These are phyloP conservation scores for Chamaenerion angustifolium DNA, from an alignment of 345 rosid genomes.

Conservation along the genomic window DNA sequence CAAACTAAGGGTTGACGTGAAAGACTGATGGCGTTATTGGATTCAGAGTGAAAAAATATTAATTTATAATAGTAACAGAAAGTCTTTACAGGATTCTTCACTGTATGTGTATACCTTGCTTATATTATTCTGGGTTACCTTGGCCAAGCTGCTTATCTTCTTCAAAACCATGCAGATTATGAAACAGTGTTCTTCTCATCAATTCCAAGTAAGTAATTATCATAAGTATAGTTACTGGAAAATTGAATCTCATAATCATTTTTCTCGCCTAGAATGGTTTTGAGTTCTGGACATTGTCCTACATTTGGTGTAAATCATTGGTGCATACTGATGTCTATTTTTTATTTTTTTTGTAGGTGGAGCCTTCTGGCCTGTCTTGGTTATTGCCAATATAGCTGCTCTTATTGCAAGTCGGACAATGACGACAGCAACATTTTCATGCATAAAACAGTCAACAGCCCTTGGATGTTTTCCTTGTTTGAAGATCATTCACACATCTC, in stretches of 20 bases:
- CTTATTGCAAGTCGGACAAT: slow-evolving; percentile 92
- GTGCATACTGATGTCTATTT: background rate
- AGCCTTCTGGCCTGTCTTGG: slow-evolving; percentile 78
- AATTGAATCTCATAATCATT: slow-evolving; percentile 5
- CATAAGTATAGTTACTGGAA: background rate
- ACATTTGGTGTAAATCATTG: background rate
- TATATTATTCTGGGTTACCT: slow-evolving; percentile 58
- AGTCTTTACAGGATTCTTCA: no score
- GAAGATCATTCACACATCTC: slow-evolving; percentile 92
- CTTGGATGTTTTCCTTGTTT: slow-evolving; percentile 99
- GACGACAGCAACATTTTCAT: slow-evolving; percentile 99
- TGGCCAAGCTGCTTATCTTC: slow-evolving; percentile 98
- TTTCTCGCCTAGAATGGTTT: no score
- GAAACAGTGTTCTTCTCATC: slow-evolving; percentile 76
- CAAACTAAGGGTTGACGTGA: no score
- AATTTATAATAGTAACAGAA: no score
- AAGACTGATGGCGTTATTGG: no score
- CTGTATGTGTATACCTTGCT: no score
- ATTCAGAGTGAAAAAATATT: no score
- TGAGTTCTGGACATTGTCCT: background rate
- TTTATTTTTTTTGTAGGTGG: slow-evolving; percentile 50
- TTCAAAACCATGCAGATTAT: slow-evolving; percentile 41
- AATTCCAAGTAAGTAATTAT: slow-evolving; percentile 60
- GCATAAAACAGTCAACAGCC: slow-evolving; percentile 91
- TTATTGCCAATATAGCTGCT: slow-evolving; percentile 87